Evolutionary conservation across 2,329 filamentous ascomycete genomes (phyloP).

Genomic region (Fusarium coicis): DNA sequence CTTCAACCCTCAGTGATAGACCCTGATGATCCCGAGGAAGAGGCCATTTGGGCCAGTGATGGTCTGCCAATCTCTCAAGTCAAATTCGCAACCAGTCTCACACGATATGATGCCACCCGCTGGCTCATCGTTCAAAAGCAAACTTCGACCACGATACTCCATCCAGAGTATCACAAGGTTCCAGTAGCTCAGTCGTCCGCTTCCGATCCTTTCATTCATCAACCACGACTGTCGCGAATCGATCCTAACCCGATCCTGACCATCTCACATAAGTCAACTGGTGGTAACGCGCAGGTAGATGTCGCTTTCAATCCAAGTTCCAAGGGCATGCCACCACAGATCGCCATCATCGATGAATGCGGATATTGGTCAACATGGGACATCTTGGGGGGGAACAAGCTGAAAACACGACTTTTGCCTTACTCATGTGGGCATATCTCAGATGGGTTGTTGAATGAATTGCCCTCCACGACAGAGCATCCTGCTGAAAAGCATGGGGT

Average conservation of each 20-base stretch:
- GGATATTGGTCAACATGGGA: constrained; percentile 78
- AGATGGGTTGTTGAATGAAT: constrained; percentile 50
- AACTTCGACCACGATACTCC: constrained; percentile 62
- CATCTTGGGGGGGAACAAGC: constrained; percentile 55
- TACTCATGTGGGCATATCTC: constrained; percentile 57
- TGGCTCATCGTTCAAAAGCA: constrained; percentile 67
- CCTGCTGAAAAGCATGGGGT: constrained; percentile 55
- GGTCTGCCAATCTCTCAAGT: constrained; percentile 61
- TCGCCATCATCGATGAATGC: constrained; percentile 72
- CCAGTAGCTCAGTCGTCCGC: constrained; percentile 46
- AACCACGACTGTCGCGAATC: constrained; percentile 60
- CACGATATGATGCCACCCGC: constrained; percentile 52
- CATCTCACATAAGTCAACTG: constrained; percentile 63
- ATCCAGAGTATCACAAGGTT: constrained; percentile 59
- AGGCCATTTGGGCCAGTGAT: constrained; percentile 65
- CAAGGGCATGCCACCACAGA: constrained; percentile 63
- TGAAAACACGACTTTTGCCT: constrained; percentile 50
- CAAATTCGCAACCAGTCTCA: constrained; percentile 58
- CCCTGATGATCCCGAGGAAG: constrained; percentile 55
- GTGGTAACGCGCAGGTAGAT: constrained; percentile 68
- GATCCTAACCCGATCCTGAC: constrained; percentile 64
- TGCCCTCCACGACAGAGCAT: constrained; percentile 47
- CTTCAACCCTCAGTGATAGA: constrained; percentile 60
- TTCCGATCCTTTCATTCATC: constrained; percentile 16
- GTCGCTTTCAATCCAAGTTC: constrained; percentile 70